phyloP scores from a whole-genome alignment of 2,329 filamentous ascomycete species.

The Cordyceps tenuipes region DNA sequence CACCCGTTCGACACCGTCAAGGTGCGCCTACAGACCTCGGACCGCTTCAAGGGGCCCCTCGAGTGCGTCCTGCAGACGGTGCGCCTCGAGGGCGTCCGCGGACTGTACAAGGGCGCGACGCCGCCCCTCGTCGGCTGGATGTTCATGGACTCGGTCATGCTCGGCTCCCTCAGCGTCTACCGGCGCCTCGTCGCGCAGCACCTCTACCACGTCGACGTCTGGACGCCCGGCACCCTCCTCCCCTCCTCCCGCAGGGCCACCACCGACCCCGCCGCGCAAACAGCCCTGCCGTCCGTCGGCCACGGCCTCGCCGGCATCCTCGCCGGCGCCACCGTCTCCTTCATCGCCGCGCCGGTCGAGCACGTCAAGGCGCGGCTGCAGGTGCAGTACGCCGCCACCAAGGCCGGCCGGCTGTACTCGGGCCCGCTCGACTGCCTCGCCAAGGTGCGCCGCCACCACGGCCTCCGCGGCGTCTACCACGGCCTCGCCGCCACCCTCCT shows the following conservation, averaged over 20 bases:
- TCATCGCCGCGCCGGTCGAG: constrained; percentile 89
- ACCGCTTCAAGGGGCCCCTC: constrained; percentile 76
- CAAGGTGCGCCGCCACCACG: constrained; percentile 65
- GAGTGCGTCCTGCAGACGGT: constrained; percentile 81
- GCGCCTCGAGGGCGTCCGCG: constrained; percentile 72
- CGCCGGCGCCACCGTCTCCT: constrained; percentile 82
- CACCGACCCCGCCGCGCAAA: constrained; percentile 15
- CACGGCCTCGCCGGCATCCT: constrained; percentile 83
- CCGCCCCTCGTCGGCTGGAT: constrained; percentile 95
- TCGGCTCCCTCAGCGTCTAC: constrained; percentile 86
- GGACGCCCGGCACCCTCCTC: constrained; percentile 21
- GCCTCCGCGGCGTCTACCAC: constrained; percentile 73
- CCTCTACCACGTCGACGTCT: constrained; percentile 53
- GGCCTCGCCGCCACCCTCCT: constrained; percentile 77
- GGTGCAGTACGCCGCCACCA: constrained; percentile 80
- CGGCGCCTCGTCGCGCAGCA: constrained; percentile 74
- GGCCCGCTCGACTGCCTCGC: constrained; percentile 77
- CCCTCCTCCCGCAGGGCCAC: neutral
- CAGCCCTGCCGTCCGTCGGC: constrained; percentile 62
- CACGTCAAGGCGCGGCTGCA: constrained; percentile 92
- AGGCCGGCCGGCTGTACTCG: constrained; percentile 68
- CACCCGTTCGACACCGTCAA: constrained; percentile 93
- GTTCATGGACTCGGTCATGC: constrained; percentile 91
- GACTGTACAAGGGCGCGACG: constrained; percentile 89
- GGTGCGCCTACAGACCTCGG: constrained; percentile 78